Base-by-base conservation (phyloP, 2,329 filamentous ascomycete species). In the Penicillium oxalicum region DNA sequence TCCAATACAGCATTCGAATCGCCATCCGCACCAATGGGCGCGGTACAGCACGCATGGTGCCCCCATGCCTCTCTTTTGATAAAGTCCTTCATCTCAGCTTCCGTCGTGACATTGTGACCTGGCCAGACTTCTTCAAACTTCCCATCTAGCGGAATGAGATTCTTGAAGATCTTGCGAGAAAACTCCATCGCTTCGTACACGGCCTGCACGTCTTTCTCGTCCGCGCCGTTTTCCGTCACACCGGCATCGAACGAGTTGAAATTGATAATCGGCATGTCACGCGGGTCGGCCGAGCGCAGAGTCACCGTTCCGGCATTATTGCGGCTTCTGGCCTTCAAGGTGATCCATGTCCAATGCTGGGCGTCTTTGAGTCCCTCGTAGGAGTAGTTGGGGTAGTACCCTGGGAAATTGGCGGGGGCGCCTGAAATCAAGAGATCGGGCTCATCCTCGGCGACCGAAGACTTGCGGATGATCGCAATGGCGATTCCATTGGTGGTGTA, bases 271-370 rank as follows among this genome's bases (percentile, higher is more conserved):
- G 85, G 85, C 2, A 73, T 72, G 50, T 86, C 83, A 0, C 78
- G 76, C 1, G 84, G 84, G 59, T 87, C 77, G 0, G 75, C 68
- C 0, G 79, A 82, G 9, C 72, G 72, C 5, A 88, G 75, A 7
- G 68, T 74, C 5, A 88, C 82, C 1, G 75, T 78, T 12, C 86
- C 86, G 11, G 76, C 77, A 1, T 68, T 69, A 63, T 87, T 86
- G 47, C 79, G 77, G 1, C 81, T 76, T 55, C 83, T 81, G 0
- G 78, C 74, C 64, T 84, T 83, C 49, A 87, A 42, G 67, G 72
- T 7, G 55, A 61, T 69, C 74, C 74, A 77, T 8, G 69, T 69
- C 70, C 73, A 77, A 51, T 73, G 70, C 9, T 56, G 49, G 9
- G 57, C 51, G 44, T 73, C 70, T 7, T 68, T 66, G 32, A 61